These are phyloP conservation scores for Podospora appendiculata DNA, from an alignment of 495 filamentous ascomycete species.

Conservation along the genomic window DNA sequence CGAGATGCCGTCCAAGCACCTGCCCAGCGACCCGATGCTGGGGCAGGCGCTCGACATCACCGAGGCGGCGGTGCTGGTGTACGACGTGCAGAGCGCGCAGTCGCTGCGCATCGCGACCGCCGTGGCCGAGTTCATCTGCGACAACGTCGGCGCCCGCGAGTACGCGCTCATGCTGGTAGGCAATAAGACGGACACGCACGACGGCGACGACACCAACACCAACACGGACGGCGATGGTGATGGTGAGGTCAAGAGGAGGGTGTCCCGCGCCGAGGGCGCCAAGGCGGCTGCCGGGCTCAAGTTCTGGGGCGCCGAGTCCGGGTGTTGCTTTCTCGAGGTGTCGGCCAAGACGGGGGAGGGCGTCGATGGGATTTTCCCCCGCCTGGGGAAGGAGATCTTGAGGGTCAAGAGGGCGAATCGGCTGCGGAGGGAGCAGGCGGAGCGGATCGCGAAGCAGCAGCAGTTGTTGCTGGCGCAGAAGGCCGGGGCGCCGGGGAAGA, in stretches of 20 bases:
- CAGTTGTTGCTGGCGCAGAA: not conserved
- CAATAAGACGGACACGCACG: slow-evolving; percentile 25
- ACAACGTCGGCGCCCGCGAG: slow-evolving; percentile 12
- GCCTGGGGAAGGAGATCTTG: slow-evolving; percentile 21
- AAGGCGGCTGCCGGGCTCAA: slow-evolving; percentile 14
- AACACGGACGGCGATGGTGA: slow-evolving; percentile 5
- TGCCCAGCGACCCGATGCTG: slow-evolving; percentile 24
- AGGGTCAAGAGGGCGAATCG: slow-evolving; percentile 16
- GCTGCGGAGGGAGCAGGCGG: slow-evolving; percentile 10
- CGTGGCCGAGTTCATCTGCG: slow-evolving; percentile 23
- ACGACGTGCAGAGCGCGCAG: slow-evolving; percentile 25
- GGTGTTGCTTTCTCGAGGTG: slow-evolving; percentile 24
- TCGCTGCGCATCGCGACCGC: slow-evolving; percentile 22
- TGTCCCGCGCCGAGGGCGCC: slow-evolving; percentile 21
- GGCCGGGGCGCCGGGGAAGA: slow-evolving; percentile 1
- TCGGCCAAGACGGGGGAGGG: slow-evolving; percentile 32
- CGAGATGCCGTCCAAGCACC: slow-evolving; percentile 28
- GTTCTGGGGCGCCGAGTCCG: not conserved
- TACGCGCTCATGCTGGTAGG: slow-evolving; percentile 32
- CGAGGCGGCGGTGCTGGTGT: slow-evolving; percentile 33
- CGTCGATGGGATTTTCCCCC: slow-evolving; percentile 22
- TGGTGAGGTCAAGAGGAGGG: slow-evolving; percentile 17
- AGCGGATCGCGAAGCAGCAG: slow-evolving; percentile 1
- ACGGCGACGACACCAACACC: not conserved
- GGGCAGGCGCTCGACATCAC: slow-evolving; percentile 30